Evolutionary conservation across 164 flowering plant species (phyloP).

Genomic region (Cinnamomum micranthum): DNA sequence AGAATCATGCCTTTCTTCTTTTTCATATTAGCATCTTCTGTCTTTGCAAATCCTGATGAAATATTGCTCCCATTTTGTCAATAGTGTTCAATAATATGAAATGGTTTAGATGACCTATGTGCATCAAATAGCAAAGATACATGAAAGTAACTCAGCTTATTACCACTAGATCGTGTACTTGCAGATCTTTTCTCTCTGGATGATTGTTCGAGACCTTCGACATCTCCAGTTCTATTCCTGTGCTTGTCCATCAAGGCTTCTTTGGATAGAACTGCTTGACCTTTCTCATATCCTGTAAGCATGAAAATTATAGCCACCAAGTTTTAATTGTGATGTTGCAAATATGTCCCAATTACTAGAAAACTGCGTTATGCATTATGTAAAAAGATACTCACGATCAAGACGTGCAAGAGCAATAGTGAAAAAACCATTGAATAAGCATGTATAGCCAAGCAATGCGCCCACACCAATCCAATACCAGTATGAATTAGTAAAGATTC

Average conservation of each 20-base stretch:
- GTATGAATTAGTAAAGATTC: slow-evolving; percentile 26
- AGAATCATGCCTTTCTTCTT: slow-evolving; percentile 43
- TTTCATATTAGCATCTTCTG: slow-evolving; percentile 8
- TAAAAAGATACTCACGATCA: slow-evolving; percentile 23
- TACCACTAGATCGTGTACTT: slow-evolving; percentile 3
- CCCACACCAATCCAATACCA: slow-evolving; percentile 43
- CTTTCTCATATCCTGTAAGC: not conserved
- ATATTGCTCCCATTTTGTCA: not conserved
- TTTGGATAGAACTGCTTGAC: slow-evolving; percentile 7
- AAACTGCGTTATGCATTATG: not conserved
- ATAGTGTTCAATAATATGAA: not conserved
- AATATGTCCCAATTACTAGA: not conserved
- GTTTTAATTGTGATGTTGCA: too few relatives aligned
- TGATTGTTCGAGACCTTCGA: slow-evolving; percentile 7
- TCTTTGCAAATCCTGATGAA: not conserved
- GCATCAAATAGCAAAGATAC: too few relatives aligned
- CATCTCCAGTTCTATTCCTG: slow-evolving; percentile 15
- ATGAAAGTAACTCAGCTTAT: not conserved
- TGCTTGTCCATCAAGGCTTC: slow-evolving; percentile 1
- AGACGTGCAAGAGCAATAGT: slow-evolving; percentile 25
- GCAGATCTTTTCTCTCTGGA: slow-evolving; percentile 13
- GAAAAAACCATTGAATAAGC: slow-evolving; percentile 25
- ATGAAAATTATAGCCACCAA: too few relatives aligned
- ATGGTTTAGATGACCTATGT: not conserved
- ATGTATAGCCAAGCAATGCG: slow-evolving; percentile 27